These are phyloP conservation scores for Dactylonectria macrodidyma DNA, from an alignment of 2,329 filamentous ascomycete species.

Conservation along the genomic window DNA sequence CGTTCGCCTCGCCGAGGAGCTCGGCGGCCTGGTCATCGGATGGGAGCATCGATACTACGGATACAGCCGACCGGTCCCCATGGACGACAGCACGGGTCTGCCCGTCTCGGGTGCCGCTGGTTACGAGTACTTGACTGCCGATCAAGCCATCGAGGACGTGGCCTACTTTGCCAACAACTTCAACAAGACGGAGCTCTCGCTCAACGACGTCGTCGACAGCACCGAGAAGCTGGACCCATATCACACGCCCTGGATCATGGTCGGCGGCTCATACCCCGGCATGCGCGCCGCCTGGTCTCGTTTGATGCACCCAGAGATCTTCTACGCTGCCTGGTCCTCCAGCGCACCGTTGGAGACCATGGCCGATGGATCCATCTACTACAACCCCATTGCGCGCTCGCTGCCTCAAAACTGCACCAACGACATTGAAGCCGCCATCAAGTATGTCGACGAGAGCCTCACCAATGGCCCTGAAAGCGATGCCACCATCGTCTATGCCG, in stretches of 20 bases:
- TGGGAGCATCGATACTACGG: conserved; percentile 49
- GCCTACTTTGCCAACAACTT: conserved; percentile 50
- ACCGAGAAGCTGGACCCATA: conserved; percentile 51
- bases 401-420: conserved; percentile 64
- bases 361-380: conserved; percentile 64
- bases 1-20: conserved; percentile 39
- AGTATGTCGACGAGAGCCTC: conserved; percentile 58
- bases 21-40: conserved; percentile 41
- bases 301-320: conserved; percentile 61
- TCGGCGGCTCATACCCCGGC: conserved; percentile 67
- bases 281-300: conserved; percentile 65
- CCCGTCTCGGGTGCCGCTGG: conserved; percentile 22
- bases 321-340: conserved; percentile 66
- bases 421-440: conserved; percentile 61
- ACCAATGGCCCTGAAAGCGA: conserved; percentile 7
- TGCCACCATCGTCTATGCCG: conserved; percentile 8
- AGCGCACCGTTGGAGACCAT: conserved; percentile 65
- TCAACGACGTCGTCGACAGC: conserved; percentile 55
- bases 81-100: conserved; percentile 32
- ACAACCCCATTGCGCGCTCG: conserved; percentile 61
- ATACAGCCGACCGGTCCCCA: conserved; percentile 38
- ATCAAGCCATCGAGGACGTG: conserved; percentile 48
- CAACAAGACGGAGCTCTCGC: conserved; percentile 55
- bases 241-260: conserved; percentile 66
- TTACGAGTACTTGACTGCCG: conserved; percentile 45